Base-by-base conservation (phyloP, 73 alveolate genomes). In the Paramecium bursaria region DNA sequence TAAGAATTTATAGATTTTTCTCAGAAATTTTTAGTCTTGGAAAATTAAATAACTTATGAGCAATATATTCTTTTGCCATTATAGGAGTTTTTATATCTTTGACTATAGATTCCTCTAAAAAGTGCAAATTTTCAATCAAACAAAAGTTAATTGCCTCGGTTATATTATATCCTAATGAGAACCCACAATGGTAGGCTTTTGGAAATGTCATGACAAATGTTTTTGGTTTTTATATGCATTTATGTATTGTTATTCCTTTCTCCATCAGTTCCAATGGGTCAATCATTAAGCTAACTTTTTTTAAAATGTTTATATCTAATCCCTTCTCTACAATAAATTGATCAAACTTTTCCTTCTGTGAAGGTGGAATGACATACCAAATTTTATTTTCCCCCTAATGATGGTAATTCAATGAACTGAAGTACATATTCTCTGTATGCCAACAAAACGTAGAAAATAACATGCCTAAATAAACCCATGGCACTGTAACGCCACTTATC, bases 381-480 rank as follows among this genome's bases (percentile, higher is more conserved):
- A 33, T 39, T 73, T 90, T 92, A 29, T 91, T 86, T 30, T 77
- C 94, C 39, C 97, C 97, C 57, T 67, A 27, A 73, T 92, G 97
- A 76, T 74, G 85, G 54, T 92, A 92, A 90, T 92, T 92, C 29
- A 92, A 54, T 3, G 97, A 86, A 44, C 74, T 50, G 53, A 92
- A 48, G 91, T 74, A 75, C 23, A 90, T 17, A 60, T 92, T 94
- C 60, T 92, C 97, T 39, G 73, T 86, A 75, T 92, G 97, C 97
- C 97, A 92, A 86, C 97, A 92, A 86, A 92, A 92, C 0, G 95
- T 75, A 21, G 97, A 85, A 47, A 50, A 92, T 55, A 49, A 88
- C 95, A 92, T 90, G 50, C 97, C 97, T 10, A 77, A 29, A 75
- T 92, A 92, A 14, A 86, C 46, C 97, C 97, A 92, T 21, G 97